Evolutionary conservation across 148 eudicot genomes (phyloP).

Genomic region (Gaultheria prostrata): DNA sequence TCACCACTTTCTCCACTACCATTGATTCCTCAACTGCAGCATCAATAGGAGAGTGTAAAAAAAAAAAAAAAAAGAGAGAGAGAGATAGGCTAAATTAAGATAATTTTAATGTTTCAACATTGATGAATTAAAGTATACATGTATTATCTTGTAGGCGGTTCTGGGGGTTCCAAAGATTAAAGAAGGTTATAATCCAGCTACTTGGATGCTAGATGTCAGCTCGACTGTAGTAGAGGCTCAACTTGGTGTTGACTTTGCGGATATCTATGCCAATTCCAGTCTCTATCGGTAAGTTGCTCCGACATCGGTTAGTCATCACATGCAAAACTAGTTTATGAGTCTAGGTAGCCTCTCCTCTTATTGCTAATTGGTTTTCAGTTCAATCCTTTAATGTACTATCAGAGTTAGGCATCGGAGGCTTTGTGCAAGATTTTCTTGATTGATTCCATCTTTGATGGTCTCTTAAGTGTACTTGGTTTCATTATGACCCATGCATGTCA

Average conservation of each 20-base stretch:
- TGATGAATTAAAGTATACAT: background rate
- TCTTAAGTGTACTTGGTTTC: background rate
- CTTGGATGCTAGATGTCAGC: slow-evolving; percentile 57
- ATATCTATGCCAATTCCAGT: slow-evolving; percentile 37
- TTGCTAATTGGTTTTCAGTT: background rate
- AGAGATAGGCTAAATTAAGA: too few relatives aligned
- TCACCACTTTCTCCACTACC: background rate
- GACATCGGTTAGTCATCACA: background rate
- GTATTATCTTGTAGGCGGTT: slow-evolving; percentile 23
- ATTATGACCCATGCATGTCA: background rate
- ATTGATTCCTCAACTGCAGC: background rate
- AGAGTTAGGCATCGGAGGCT: background rate
- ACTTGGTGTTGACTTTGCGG: slow-evolving; percentile 46
- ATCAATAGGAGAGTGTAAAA: background rate
- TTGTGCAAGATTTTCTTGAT: background rate
- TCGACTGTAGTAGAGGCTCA: slow-evolving; percentile 37
- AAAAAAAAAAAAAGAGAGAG: too few relatives aligned
- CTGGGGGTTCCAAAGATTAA: slow-evolving; percentile 39
- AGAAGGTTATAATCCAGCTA: slow-evolving; percentile 55
- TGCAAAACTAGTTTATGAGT: background rate
- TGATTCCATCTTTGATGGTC: background rate
- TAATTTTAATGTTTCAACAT: background rate
- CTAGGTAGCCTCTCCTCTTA: background rate
- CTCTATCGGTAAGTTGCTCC: slow-evolving; percentile 26
- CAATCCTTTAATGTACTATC: background rate